These are phyloP conservation scores for Spinellus fusiger DNA, from an alignment of 192 early-diverging fungal species.

Conservation along the genomic window DNA sequence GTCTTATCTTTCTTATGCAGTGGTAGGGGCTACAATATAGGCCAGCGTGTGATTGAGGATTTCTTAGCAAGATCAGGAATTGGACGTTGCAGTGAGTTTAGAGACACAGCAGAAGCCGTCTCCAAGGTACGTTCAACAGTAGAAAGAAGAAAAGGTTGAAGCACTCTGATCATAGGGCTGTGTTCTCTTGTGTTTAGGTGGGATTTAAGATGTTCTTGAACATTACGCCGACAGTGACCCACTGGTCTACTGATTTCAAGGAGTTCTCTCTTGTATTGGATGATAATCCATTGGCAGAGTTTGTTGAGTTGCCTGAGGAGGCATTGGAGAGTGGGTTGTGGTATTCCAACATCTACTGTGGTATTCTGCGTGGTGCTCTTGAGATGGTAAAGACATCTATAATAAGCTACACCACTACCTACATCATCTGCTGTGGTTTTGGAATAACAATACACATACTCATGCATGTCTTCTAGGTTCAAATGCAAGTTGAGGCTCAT, in stretches of 20 bases:
- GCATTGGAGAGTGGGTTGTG: conserved; percentile 71
- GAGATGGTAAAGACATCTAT: conserved; percentile 73
- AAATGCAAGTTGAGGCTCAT: conserved; percentile 82
- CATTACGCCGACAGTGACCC: conserved; percentile 77
- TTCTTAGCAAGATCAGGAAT: conserved; percentile 77
- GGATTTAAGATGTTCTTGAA: conserved; percentile 97
- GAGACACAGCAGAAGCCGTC: conserved; percentile 91
- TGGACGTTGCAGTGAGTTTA: conserved; percentile 82
- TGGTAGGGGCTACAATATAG: conserved; percentile 95
- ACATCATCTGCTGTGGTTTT: background rate
- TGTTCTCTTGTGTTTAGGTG: conserved; percentile 39
- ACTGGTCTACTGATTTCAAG: conserved; percentile 74
- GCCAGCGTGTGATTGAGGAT: conserved; percentile 91
- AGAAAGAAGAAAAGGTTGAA: background rate
- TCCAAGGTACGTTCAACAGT: conserved; percentile 60
- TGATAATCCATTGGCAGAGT: conserved; percentile 96
- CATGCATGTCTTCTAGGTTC: conserved; percentile 36
- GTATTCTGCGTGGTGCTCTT: conserved; percentile 87
- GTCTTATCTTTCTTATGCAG: background rate
- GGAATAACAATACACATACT: conserved; percentile 3
- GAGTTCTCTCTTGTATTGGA: conserved; percentile 94
- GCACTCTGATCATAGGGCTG: too few relatives aligned
- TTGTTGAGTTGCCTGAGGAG: conserved; percentile 92
- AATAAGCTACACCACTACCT: too few relatives aligned
- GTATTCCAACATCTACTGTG: conserved; percentile 96